Evolutionary conservation across 257 asterid genomes (phyloP), one percentile per base, ranked within the genome.

Genomic region (Ligustrum vulgare): DNA sequence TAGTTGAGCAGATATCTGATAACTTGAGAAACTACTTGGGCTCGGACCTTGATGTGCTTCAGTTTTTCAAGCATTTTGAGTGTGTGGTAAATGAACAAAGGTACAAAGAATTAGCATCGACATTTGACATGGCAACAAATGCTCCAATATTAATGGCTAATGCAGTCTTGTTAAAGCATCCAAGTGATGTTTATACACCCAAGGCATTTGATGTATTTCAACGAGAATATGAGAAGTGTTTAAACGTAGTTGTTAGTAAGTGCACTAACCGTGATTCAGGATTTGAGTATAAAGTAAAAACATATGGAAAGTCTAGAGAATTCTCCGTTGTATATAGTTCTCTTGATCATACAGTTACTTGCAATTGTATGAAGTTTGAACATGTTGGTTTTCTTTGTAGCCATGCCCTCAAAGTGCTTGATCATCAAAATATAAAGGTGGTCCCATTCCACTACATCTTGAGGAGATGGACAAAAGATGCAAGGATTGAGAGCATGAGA

Each of bases 311-410:
- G 80, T 74, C 86, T 58, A 82, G 43, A 65, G 90, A 87, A 15
- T 83, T 76, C 64, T 60, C 72, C 80, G 92, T 87, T 34, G 25
- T 70, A 35, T 87, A 80, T 80, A 80, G 81, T 79, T 83, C 88
- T 79, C 74, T 77, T 22, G 88, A 86, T 73, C 85, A 85, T 41
- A 78, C 86, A 34, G 87, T 84, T 80, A 78, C 89, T 75, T 86
- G 92, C 86, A 88, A 78, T 87, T 88, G 92, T 82, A 82, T 84
- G 92, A 88, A 84, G 79, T 88, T 88, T 75, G 92, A 86, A 82
- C 87, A 88, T 35, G 85, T 81, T 18, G 92, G 92, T 15, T 49
- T 88, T 75, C 70, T 88, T 79, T 88, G 92, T 80, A 74, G 90
- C 81, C 90, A 88, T 82, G 87, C 89, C 58, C 82, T 88, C 45